Conservation (phyloP, 495 filamentous ascomycete genomes). For the Podospora conica region DNA sequence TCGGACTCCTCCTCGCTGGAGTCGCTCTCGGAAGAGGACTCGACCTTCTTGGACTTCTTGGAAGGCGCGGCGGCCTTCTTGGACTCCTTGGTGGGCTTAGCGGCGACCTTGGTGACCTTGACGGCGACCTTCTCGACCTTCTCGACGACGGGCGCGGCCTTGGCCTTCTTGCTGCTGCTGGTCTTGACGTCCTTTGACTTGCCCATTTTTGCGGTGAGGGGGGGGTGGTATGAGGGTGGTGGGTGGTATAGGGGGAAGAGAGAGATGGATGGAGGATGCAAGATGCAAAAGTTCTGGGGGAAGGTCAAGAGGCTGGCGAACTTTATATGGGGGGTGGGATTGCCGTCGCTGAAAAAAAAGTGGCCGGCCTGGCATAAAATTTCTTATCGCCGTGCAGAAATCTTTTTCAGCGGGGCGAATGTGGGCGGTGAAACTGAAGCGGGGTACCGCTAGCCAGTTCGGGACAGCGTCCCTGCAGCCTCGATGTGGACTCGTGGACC, state of each 20-base stretch:
- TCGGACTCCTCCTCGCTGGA: constrained; percentile 21
- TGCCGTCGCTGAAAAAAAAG: constrained; percentile 24
- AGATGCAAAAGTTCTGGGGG: constrained; percentile 14
- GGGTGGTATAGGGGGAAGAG: not conserved
- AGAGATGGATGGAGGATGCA: constrained; percentile 5
- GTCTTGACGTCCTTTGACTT: constrained; percentile 49
- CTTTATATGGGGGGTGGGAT: constrained; percentile 10
- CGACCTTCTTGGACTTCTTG: constrained; percentile 24
- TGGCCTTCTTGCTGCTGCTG: constrained; percentile 45
- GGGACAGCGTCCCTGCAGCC: not conserved
- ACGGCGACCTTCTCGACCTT: constrained; percentile 45
- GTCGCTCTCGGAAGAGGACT: constrained; percentile 16
- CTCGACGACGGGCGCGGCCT: constrained; percentile 36
- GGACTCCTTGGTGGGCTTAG: constrained; percentile 38
- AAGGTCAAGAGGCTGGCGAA: not conserved
- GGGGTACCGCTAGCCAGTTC: not conserved
- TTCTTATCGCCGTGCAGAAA: constrained; percentile 14
- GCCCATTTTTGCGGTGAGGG: constrained; percentile 41
- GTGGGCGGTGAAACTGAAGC: constrained; percentile 8
- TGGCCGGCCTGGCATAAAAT: constrained; percentile 17
- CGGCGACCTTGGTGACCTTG: constrained; percentile 38
- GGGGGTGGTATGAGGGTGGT: constrained; percentile 2
- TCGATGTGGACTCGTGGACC: not conserved
- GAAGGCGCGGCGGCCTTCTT: constrained; percentile 16
- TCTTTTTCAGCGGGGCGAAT: constrained; percentile 13